Evolutionary conservation across 441 rosid species (phyloP).

Genomic region (Jatropha podagrica): DNA sequence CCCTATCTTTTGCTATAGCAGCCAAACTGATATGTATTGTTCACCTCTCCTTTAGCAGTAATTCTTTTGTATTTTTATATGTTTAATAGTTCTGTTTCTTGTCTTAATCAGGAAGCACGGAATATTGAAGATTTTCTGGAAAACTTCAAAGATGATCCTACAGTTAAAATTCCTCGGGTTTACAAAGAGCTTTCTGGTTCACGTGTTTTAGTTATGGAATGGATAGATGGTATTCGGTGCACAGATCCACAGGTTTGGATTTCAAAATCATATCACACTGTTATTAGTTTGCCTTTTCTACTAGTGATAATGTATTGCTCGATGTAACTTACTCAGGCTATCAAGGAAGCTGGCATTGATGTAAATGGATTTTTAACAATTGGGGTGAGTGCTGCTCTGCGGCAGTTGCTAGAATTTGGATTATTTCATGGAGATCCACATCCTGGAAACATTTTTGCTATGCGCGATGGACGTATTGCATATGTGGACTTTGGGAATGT

Average conservation of each 20-base stretch:
- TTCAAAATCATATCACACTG: slow-evolving; percentile 7
- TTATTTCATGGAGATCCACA: slow-evolving; percentile 98
- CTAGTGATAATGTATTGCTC: slow-evolving; percentile 17
- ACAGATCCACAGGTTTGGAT: slow-evolving; percentile 84
- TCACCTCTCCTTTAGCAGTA: not conserved
- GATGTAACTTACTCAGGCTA: slow-evolving; percentile 51
- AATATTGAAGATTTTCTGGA: slow-evolving; percentile 91
- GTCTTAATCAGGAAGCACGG: slow-evolving; percentile 71
- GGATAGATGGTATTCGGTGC: slow-evolving; percentile 98
- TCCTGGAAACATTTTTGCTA: slow-evolving; percentile 97
- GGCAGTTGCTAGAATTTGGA: slow-evolving; percentile 90
- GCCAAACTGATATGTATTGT: not conserved
- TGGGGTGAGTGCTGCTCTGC: slow-evolving; percentile 94
- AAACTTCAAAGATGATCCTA: slow-evolving; percentile 90
- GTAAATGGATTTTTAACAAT: slow-evolving; percentile 83
- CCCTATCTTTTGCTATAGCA: not conserved
- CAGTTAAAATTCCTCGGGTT: slow-evolving; percentile 90
- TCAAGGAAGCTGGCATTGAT: slow-evolving; percentile 86
- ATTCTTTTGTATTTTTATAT: slow-evolving; percentile 4
- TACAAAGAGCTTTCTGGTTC: slow-evolving; percentile 83
- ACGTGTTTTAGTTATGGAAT: slow-evolving; percentile 94
- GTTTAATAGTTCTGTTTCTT: slow-evolving; percentile 16
- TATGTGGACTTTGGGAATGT: slow-evolving; percentile 98
- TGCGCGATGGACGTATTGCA: slow-evolving; percentile 96
- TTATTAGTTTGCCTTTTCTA: slow-evolving; percentile 13